These are phyloP conservation scores for Fusarium tanahbumbuense DNA, from an alignment of 2,329 filamentous ascomycete genomes.

Conservation along the genomic window DNA sequence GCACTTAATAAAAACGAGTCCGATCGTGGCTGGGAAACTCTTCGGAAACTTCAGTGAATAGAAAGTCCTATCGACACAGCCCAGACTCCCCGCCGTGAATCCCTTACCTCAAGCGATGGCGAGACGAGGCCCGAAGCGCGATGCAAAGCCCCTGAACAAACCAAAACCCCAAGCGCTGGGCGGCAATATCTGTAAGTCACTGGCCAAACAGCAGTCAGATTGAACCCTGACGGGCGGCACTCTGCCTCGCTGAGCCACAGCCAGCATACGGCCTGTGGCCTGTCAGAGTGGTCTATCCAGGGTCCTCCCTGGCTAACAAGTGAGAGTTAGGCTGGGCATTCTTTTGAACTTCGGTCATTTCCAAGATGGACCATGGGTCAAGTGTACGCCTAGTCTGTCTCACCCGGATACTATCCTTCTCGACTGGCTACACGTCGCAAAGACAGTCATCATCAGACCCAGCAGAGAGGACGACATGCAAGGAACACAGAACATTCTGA, in stretches of 20 bases:
- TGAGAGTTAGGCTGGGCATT: conserved; percentile 27
- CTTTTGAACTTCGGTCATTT: conserved; percentile 20
- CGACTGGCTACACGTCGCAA: conserved; percentile 31
- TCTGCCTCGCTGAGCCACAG: conserved; percentile 41
- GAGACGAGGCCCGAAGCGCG: conserved; percentile 28
- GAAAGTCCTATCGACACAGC: conserved; percentile 23
- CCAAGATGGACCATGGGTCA: conserved; percentile 13
- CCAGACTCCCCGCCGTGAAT: conserved; percentile 6
- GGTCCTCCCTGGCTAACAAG: conserved; percentile 1
- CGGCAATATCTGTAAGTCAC: conserved; percentile 32
- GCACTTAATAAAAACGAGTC: conserved; percentile 1
- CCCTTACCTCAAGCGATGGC: conserved; percentile 9
- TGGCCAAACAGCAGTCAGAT: conserved; percentile 22
- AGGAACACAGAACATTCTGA: conserved; percentile 11
- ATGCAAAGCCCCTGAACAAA: conserved; percentile 12
- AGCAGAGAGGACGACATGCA: conserved; percentile 6
- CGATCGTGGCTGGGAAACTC: conserved; percentile 17
- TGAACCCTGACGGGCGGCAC: conserved; percentile 17
- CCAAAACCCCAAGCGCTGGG: conserved; percentile 1
- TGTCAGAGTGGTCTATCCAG: conserved; percentile 16
- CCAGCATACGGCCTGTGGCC: conserved; percentile 4
- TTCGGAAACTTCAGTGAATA: conserved; percentile 11
- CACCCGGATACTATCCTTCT: conserved; percentile 5
- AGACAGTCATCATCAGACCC: conserved; percentile 22
- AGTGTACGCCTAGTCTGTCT: conserved; percentile 36